Evolutionary conservation across 1,139 yeast species (phyloP).

Genomic region (Eremothecium sinecaudum): DNA sequence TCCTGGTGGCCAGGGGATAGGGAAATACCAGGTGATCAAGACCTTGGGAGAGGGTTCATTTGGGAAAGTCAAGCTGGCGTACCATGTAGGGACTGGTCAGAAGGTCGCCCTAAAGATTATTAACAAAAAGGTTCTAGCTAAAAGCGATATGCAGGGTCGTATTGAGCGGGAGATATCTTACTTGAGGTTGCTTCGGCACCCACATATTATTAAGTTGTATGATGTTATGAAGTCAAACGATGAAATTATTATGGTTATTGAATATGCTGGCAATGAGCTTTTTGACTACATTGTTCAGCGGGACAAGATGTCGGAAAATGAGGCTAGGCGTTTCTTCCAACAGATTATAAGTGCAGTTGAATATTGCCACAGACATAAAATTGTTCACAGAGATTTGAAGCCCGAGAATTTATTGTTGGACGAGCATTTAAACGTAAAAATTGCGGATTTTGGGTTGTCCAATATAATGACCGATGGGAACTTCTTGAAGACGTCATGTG

Average conservation of each 20-base stretch:
- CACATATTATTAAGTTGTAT: conserved; percentile 90
- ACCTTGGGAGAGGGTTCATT: conserved; percentile 96
- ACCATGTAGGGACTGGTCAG: conserved; percentile 87
- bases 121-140: conserved; percentile 86
- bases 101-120: conserved; percentile 91
- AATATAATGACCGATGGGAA: conserved; percentile 98
- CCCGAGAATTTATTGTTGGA: conserved; percentile 90
- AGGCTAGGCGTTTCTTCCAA: conserved; percentile 91
- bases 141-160: conserved; percentile 95
- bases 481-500: conserved; percentile 90
- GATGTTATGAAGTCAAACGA: conserved; percentile 95
- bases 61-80: conserved; percentile 94
- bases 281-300: conserved; percentile 93
- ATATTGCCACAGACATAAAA: conserved; percentile 94
- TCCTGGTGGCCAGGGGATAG: conserved; percentile 49
- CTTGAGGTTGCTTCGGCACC: conserved; percentile 81
- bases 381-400: conserved; percentile 79
- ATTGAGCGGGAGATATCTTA: conserved; percentile 92
- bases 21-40: conserved; percentile 88
- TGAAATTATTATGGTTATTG: conserved; percentile 96
- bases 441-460: conserved; percentile 93
- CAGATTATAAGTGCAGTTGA: conserved; percentile 97
- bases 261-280: conserved; percentile 90
- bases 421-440: conserved; percentile 85
- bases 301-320: conserved; percentile 90